Percentiles rank a stretch among this genome's conserved stretches.
phyloP scores from a whole-genome alignment of 306 rosid species.

The Cucumis melo region DNA sequence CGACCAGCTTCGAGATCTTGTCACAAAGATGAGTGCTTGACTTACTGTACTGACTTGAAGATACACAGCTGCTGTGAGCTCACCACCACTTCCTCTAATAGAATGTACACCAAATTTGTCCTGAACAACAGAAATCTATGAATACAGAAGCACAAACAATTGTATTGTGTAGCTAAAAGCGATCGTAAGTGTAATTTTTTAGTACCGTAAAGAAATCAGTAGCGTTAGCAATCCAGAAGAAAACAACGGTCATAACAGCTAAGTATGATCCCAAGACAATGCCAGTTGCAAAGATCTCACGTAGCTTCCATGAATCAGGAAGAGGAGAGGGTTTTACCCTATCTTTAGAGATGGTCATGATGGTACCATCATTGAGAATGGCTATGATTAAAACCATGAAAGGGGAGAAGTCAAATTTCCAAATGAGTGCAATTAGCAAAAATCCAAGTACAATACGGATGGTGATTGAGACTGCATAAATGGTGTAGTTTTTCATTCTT shows the following conservation, averaged over 20 bases:
- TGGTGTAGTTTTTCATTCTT: constrained; percentile 91
- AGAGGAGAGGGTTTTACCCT: constrained; percentile 87
- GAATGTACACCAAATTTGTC: constrained; percentile 59
- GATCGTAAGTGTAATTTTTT: not conserved
- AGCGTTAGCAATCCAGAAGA: constrained; percentile 56
- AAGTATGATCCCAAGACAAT: constrained; percentile 64
- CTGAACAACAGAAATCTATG: constrained; percentile 13
- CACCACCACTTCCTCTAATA: constrained; percentile 18
- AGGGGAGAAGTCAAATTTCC: constrained; percentile 93
- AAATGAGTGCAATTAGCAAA: constrained; percentile 69
- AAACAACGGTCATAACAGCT: constrained; percentile 78
- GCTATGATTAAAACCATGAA: constrained; percentile 87
- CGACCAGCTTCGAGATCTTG: constrained; percentile 80
- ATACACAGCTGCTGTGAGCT: constrained; percentile 76
- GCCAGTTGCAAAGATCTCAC: constrained; percentile 78
- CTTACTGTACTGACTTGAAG: constrained; percentile 86
- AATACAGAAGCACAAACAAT: not conserved
- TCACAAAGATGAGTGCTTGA: constrained; percentile 90
- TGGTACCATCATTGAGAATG: constrained; percentile 82
- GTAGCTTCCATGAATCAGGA: constrained; percentile 90
- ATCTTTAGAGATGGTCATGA: constrained; percentile 91
- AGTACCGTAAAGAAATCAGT: constrained; percentile 63
- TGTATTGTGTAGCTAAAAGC: not conserved
- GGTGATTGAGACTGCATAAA: constrained; percentile 83
- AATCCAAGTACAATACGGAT: constrained; percentile 75